These are phyloP conservation scores for Ganoderma leucocontextum DNA, from an alignment of 1,284 basidiomycete species.

Conservation along the genomic window DNA sequence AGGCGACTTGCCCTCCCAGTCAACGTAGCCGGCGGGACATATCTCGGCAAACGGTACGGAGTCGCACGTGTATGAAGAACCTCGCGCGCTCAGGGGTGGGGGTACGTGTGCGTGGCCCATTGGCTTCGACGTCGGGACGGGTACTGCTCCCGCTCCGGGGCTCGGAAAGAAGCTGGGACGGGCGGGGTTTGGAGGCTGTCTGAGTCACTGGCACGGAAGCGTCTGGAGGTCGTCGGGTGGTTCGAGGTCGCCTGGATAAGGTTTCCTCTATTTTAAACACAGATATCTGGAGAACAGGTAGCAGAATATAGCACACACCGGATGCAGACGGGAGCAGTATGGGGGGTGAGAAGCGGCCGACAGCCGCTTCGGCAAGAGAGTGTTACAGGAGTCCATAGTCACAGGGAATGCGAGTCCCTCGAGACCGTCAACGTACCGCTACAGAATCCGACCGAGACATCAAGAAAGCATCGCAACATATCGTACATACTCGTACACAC, in stretches of 20 bases:
- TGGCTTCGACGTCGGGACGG: background rate
- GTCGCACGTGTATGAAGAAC: background rate
- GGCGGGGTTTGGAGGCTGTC: slow-evolving; percentile 12
- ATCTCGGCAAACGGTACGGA: background rate
- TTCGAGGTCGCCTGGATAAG: slow-evolving; percentile 19
- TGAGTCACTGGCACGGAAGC: slow-evolving; percentile 6
- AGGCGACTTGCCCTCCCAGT: slow-evolving; percentile 10
- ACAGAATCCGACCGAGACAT: slow-evolving; percentile 17
- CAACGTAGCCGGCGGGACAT: slow-evolving; percentile 11
- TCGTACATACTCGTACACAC: slow-evolving; percentile 23
- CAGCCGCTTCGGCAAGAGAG: background rate
- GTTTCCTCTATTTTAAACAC: slow-evolving; percentile 14
- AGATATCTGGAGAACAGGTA: slow-evolving; percentile 17
- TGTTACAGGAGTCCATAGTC: slow-evolving; percentile 3
- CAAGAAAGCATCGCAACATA: slow-evolving; percentile 10
- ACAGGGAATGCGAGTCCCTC: slow-evolving; percentile 5
- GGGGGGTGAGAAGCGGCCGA: slow-evolving; percentile 1
- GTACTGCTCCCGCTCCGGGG: background rate
- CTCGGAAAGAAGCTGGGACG: background rate
- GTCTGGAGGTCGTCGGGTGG: slow-evolving; percentile 1
- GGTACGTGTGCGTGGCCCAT: slow-evolving; percentile 2
- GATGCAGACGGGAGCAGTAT: slow-evolving; percentile 17
- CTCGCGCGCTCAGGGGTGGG: slow-evolving; percentile 5
- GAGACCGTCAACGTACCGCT: background rate
- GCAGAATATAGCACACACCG: slow-evolving; percentile 25